Evolutionary conservation across 805 yeast genomes (phyloP), one percentile per base, ranked within the genome.

Genomic region (Brettanomyces bruxellensis): DNA sequence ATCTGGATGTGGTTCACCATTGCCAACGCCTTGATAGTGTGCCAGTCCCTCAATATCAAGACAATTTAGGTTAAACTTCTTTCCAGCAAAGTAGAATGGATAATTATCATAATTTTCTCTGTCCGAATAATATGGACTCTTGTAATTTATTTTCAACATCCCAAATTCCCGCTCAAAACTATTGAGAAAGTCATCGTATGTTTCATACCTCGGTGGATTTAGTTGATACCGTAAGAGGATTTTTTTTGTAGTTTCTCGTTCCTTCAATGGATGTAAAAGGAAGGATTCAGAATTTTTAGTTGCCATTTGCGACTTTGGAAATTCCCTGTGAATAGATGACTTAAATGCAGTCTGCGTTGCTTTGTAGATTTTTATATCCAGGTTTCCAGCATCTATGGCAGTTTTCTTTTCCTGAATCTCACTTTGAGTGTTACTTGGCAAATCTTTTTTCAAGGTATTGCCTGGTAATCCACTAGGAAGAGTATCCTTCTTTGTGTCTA

Each of bases 1-100:
- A 24, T n/a, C 34, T 14, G 23, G 22, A 13, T 40, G 13, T 14
- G 25, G 25, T 9, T 36, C 12, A 18, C 30, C n/a, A 13, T 40
- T 42, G 5, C 30, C 25, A 25, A 43, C 25, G 2, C 50, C 30
- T 25, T 38, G 35, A 40, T 57, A 59, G 11, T 45, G 24, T 13
- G 43, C 18, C 30, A 52, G 25, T 43, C 66, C 55, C 14, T 59
- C 47, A 7, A 64, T 34, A 45, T 73, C 67, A 3, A 60, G 54
- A 0, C 79, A 73, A 11, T 63, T 60, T 1, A 85, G 61, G 1
- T 63, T 65, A 50, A 80, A 79, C 51, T 74, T 77, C 49, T 72
- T 78, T 5, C 89, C 90, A 1, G 90, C 90, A 62, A 78, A 81
- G 1, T 76, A 62, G 46, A 83, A 74, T 0, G 91, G 81, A 9